Base-by-base conservation (phyloP, 2,329 filamentous ascomycete species). In the Fusarium sp. region DNA sequence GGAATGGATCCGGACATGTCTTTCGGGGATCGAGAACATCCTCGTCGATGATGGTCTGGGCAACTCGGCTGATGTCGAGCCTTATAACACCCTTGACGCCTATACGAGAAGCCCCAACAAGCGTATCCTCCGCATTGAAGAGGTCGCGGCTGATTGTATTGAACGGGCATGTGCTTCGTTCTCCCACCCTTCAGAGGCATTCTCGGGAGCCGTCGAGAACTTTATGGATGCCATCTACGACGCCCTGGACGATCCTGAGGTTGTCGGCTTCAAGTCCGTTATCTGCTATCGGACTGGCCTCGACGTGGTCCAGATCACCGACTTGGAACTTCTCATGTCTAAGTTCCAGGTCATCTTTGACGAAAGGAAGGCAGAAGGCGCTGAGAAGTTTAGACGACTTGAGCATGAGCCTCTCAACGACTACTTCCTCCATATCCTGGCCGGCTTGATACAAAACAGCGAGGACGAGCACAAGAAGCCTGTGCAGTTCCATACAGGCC, bases 241-340 rank as follows among this genome's bases (percentile, higher is more conserved):
- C 2, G 87, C 90, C 4, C 86, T 95, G 30, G 84, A 86, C 0
- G 91, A 97, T 50, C 84, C 89, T 0, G 87, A 91, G 20, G 91
- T 97, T 2, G 93, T 90, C 1, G 94, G 89, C 3, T 97, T 97
- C 87, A 97, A 97, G 81, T 94, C 91, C 1, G 90, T 95, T 58
- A 90, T 97, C 65, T 96, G 94, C 82, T 97, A 97, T 80, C 89
- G 94, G 15, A 94, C 91, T 0, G 94, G 94, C 0, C 85, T 95
- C 7, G 88, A 89, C 43, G 85, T 96, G 17, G 83, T 88, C 0
- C 72, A 73, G 10, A 72, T 78, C n/a, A 79, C 86, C 9, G 83
- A 87, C 63, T 80, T 86, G 1, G 84, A 85, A 2, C 84, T 77
- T 0, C 82, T 84, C 0, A 76, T 84, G 12, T 79, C 83, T 27